These are phyloP conservation scores for Coemansia sp. DNA, from an alignment of 192 early-diverging fungal species.

Conservation along the genomic window DNA sequence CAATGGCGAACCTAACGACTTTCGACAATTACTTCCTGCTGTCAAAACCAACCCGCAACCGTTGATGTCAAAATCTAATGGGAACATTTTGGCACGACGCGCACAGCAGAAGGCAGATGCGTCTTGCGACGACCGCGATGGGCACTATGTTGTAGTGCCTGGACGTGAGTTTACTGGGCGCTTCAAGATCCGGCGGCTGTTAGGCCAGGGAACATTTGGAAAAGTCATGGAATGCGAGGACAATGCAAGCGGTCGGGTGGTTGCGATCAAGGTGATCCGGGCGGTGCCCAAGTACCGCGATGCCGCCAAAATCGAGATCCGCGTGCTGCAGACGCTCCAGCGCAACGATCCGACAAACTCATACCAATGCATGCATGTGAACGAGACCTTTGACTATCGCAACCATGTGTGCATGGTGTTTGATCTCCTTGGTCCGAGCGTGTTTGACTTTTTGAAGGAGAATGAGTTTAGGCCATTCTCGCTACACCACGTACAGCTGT, in stretches of 20 bases:
- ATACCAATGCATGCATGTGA: conserved; percentile 86
- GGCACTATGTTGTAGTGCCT: conserved; percentile 81
- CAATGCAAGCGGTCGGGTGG: conserved; percentile 53
- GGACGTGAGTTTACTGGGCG: conserved; percentile 71
- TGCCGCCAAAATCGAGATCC: conserved; percentile 86
- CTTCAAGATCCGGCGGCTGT: conserved; percentile 80
- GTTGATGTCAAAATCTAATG: conserved; percentile 24
- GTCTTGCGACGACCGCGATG: conserved; percentile 86
- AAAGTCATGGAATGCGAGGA: conserved; percentile 92
- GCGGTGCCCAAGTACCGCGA: conserved; percentile 93
- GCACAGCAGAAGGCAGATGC: conserved; percentile 52
- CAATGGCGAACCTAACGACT: conserved; percentile 35
- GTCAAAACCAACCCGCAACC: conserved; percentile 34
- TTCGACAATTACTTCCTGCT: conserved; percentile 37
- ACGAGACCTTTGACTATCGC: conserved; percentile 80
- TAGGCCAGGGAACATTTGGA: conserved; percentile 98
- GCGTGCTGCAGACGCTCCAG: conserved; percentile 78
- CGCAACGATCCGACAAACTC: conserved; percentile 75
- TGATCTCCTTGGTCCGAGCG: conserved; percentile 78
- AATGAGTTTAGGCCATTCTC: conserved; percentile 90
- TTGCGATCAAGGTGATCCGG: conserved; percentile 93
- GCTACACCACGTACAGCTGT: conserved; percentile 75
- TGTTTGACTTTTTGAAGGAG: conserved; percentile 96
- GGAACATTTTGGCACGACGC: conserved; percentile 10
- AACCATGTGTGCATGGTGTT: conserved; percentile 99